Conservation (phyloP, 2,329 filamentous ascomycete species). For the Scleromitrula shiraiana region DNA sequence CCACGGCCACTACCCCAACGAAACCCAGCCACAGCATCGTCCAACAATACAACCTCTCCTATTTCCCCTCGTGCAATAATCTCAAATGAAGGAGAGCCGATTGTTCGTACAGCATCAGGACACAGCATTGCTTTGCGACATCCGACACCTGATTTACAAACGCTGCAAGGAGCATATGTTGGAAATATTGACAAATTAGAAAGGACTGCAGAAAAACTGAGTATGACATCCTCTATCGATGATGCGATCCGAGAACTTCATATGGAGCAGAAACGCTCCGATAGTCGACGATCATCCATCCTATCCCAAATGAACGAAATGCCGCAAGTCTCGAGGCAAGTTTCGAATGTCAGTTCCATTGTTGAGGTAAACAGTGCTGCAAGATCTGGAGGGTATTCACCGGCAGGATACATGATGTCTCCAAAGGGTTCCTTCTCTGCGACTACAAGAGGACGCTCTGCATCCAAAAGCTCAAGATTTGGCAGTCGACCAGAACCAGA, state of each 20-base stretch:
- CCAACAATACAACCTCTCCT: constrained; percentile 10
- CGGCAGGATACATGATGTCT: constrained; percentile 59
- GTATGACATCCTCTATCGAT: constrained; percentile 65
- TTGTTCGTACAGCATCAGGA: constrained; percentile 25
- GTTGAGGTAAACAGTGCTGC: constrained; percentile 60
- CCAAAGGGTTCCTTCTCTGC: constrained; percentile 50
- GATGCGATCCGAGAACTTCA: constrained; percentile 69
- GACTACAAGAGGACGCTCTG: constrained; percentile 42
- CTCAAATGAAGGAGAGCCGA: constrained; percentile 12
- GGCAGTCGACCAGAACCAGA: constrained; percentile 29
- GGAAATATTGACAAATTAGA: constrained; percentile 68
- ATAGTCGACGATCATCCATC: constrained; percentile 58
- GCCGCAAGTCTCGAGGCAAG: constrained; percentile 31
- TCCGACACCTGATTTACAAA: constrained; percentile 54
- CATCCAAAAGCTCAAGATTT: constrained; percentile 42
- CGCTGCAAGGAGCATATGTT: constrained; percentile 52
- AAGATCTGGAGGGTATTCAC: constrained; percentile 62
- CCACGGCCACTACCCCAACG: constrained; percentile 14
- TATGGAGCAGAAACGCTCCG: constrained; percentile 60
- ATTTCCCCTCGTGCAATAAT: constrained; percentile 7
- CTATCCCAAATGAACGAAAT: constrained; percentile 36
- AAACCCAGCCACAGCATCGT: constrained; percentile 16
- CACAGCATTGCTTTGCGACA: constrained; percentile 37
- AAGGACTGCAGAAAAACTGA: constrained; percentile 66
- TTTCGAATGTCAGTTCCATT: constrained; percentile 51